These are phyloP conservation scores for Leonotis leonurus DNA, from an alignment of 257 asterid genomes.

Conservation along the genomic window DNA sequence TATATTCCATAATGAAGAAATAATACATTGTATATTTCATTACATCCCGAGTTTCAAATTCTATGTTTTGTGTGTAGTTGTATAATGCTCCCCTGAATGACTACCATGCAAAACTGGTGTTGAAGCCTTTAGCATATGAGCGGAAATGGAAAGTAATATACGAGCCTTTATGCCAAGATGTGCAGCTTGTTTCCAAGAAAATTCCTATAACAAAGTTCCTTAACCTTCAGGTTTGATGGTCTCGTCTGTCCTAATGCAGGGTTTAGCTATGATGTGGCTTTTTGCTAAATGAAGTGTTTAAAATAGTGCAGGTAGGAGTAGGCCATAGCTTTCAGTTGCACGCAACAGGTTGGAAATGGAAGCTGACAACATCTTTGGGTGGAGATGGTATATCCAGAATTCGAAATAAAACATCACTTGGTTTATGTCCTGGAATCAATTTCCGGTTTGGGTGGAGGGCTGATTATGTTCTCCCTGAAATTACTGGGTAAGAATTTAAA, in stretches of 20 bases:
- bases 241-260: neutral
- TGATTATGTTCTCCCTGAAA: conserved; percentile 85
- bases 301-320: conserved; percentile 65
- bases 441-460: conserved; percentile 97
- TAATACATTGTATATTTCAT: neutral
- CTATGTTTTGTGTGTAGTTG: conserved; percentile 37
- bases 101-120: conserved; percentile 80
- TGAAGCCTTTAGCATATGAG: conserved; percentile 78
- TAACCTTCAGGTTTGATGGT: conserved; percentile 73
- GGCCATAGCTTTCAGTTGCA: conserved; percentile 89
- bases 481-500: conserved; percentile 56
- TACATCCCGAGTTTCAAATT: neutral
- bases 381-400: conserved; percentile 81
- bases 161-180: conserved; percentile 84
- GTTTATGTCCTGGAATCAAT: conserved; percentile 85
- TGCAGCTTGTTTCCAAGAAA: conserved; percentile 89
- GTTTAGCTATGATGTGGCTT: neutral
- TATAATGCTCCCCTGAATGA: conserved; percentile 81
- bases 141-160: conserved; percentile 79
- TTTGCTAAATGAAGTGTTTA: neutral
- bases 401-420: conserved; percentile 79
- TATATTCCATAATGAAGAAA: neutral
- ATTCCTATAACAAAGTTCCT: conserved; percentile 80
- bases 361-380: conserved; percentile 73
- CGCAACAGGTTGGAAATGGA: conserved; percentile 99